Evolutionary conservation across 805 yeast genomes (phyloP).

Genomic region (Geotrichum ghanense): DNA sequence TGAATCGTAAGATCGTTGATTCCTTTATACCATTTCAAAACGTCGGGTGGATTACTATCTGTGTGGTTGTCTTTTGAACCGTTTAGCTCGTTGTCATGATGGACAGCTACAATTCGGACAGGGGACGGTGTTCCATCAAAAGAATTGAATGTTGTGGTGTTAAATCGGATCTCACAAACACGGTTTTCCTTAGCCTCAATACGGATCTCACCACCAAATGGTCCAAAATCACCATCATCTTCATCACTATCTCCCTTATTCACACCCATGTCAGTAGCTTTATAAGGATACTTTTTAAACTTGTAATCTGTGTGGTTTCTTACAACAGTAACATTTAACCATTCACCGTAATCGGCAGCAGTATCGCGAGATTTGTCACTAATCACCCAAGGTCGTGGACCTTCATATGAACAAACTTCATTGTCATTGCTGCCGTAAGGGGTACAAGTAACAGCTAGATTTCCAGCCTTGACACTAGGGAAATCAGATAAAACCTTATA

Average conservation of each 20-base stretch:
- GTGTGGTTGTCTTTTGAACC: conserved; percentile 3
- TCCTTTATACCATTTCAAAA: conserved; percentile 47
- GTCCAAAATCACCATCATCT: conserved; percentile 39
- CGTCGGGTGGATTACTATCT: conserved; percentile 17
- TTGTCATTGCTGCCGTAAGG: conserved; percentile 30
- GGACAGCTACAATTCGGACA: conserved; percentile 47
- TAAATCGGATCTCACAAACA: conserved; percentile 51
- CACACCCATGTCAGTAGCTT: conserved; percentile 14
- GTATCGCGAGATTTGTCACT: conserved; percentile 13
- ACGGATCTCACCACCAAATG: conserved; percentile 49
- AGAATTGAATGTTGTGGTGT: conserved; percentile 33
- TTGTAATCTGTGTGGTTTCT: conserved; percentile 24
- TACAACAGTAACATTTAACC: conserved; percentile 40
- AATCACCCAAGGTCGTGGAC: conserved; percentile 37
- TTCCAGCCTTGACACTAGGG: conserved; percentile 44
- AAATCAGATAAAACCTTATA: conserved; percentile 40
- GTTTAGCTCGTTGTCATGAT: conserved; percentile 3
- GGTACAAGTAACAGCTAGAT: conserved; percentile 23
- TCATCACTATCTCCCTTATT: conserved; percentile 24
- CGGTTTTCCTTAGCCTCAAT: conserved; percentile 53
- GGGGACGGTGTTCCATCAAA: conserved; percentile 36
- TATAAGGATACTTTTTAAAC: conserved; percentile 4
- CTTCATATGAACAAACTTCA: conserved; percentile 42
- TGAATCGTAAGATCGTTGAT: conserved; percentile 54
- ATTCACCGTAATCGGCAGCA: conserved; percentile 30